phyloP scores from a whole-genome alignment of 768 basidiomycete genomes.

The Lepiota subincarnata region DNA sequence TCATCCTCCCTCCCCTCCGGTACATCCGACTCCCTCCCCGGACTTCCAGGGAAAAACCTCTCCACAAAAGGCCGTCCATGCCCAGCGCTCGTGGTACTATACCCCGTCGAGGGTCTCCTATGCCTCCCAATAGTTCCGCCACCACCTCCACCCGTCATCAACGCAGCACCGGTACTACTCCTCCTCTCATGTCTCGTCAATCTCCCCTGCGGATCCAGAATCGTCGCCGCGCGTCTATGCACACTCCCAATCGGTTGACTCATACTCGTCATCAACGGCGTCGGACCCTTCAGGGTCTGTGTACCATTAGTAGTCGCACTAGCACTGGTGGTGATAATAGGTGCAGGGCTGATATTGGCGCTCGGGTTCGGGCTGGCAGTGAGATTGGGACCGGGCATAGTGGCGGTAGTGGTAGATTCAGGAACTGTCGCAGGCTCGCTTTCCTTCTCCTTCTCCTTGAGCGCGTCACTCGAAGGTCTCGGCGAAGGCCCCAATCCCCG shows the following conservation, averaged over 20 bases:
- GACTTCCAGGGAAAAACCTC: conserved; percentile 37
- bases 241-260: conserved; percentile 56
- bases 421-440: conserved; percentile 20
- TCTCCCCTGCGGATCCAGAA: conserved; percentile 65
- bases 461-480: conserved; percentile 26
- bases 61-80: conserved; percentile 33
- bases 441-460: conserved; percentile 26
- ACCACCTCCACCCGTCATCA: conserved; percentile 25
- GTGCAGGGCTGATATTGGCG: not conserved
- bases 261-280: conserved; percentile 34
- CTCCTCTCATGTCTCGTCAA: conserved; percentile 66
- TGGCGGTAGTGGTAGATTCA: conserved; percentile 7
- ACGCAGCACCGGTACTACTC: conserved; percentile 71
- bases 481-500: conserved; percentile 16
- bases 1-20: conserved; percentile 24
- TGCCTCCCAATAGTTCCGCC: conserved; percentile 63
- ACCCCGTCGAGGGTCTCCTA: conserved; percentile 70
- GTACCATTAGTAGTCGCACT: too few relatives aligned
- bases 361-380: conserved; percentile 15
- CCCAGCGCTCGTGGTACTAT: conserved; percentile 28
- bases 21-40: not conserved
- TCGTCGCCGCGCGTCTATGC: conserved; percentile 75
- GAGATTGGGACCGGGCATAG: not conserved
- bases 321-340: too few relatives aligned
- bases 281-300: not conserved